phyloP scores from a whole-genome alignment of 768 basidiomycete genomes.

The Dacryopinax spathularia region DNA sequence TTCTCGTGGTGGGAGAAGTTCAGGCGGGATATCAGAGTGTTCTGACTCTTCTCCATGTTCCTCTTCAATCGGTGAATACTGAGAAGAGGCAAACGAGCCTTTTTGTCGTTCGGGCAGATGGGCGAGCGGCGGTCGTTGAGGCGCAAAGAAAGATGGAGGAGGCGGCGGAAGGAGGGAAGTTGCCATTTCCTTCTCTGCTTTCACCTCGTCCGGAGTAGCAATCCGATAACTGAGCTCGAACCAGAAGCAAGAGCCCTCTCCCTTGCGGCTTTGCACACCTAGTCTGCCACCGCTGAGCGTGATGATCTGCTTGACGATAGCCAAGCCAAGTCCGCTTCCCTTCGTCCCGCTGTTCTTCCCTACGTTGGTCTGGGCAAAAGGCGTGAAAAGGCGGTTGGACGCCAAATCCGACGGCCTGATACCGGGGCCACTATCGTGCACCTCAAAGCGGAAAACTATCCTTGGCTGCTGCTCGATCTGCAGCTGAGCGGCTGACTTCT shows the following conservation, averaged over 20 bases:
- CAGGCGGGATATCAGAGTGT: not conserved
- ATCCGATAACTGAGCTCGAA: not conserved
- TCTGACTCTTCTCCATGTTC: not conserved
- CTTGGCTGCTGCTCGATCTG: not conserved
- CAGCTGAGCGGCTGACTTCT: not conserved
- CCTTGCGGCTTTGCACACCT: conserved; percentile 23
- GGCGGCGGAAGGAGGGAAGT: not conserved
- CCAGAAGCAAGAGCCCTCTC: conserved; percentile 25
- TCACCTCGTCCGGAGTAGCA: not conserved
- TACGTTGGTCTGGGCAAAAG: conserved; percentile 22
- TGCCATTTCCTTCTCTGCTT: not conserved
- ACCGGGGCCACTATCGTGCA: conserved; percentile 8
- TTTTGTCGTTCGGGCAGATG: not conserved
- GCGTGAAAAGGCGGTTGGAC: conserved; percentile 19
- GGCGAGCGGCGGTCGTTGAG: not conserved
- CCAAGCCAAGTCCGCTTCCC: conserved; percentile 23
- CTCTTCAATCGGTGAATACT: not conserved
- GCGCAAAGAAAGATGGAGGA: not conserved
- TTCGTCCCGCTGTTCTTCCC: conserved; percentile 25
- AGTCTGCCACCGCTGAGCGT: conserved; percentile 22
- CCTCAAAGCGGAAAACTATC: conserved; percentile 8
- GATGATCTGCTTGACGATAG: conserved; percentile 24
- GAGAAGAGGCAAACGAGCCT: not conserved
- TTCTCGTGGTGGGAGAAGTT: not conserved
- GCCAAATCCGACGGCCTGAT: conserved; percentile 19